Percentiles rank a stretch among this genome's conserved stretches.
These are phyloP conservation scores for Novymonas esmeraldas DNA, from an alignment of 208 protist genomes.

Conservation along the genomic window DNA sequence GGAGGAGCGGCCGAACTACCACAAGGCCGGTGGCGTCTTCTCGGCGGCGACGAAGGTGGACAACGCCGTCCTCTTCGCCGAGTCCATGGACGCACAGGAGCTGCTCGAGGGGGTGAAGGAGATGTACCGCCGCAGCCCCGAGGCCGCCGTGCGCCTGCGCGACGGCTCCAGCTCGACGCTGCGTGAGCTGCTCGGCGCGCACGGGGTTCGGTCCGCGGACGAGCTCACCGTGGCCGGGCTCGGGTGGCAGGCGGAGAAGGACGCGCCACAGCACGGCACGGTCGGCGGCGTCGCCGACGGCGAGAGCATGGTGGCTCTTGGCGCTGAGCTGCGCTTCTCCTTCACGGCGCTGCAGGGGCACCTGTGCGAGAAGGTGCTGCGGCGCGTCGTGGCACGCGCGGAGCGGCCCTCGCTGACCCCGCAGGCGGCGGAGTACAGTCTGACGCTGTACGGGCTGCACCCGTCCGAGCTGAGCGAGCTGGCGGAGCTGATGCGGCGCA, in stretches of 20 bases:
- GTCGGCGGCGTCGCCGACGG: slow-evolving; percentile 33
- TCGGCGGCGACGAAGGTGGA: slow-evolving; percentile 84
- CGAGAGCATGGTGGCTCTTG: slow-evolving; percentile 41
- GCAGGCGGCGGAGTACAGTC: slow-evolving; percentile 81
- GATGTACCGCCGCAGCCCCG: slow-evolving; percentile 59
- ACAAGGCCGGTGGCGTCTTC: slow-evolving; percentile 87
- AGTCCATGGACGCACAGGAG: slow-evolving; percentile 79
- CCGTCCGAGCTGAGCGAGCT: slow-evolving; percentile 62
- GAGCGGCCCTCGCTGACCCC: slow-evolving; percentile 47
- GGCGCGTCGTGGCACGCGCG: slow-evolving; percentile 52
- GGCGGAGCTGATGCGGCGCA: slow-evolving; percentile 56
- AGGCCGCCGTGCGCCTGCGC: slow-evolving; percentile 53
- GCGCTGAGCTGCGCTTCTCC: slow-evolving; percentile 82
- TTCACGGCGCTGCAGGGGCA: slow-evolving; percentile 71
- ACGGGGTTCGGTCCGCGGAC: slow-evolving; percentile 64
- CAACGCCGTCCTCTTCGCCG: slow-evolving; percentile 70
- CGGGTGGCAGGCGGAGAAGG: slow-evolving; percentile 71
- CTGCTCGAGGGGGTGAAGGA: slow-evolving; percentile 82
- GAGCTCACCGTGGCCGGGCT: slow-evolving; percentile 82
- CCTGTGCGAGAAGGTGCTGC: slow-evolving; percentile 59
- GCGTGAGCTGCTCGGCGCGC: slow-evolving; percentile 62
- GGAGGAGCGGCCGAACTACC: slow-evolving; percentile 77
- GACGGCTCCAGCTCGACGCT: slow-evolving; percentile 73
- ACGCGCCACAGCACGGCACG: slow-evolving; percentile 18
- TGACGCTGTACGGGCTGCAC: slow-evolving; percentile 82